Evolutionary conservation across 1,139 yeast genomes (phyloP), one percentile per base, ranked within the genome.

Genomic region (Fermentozyma sake): DNA sequence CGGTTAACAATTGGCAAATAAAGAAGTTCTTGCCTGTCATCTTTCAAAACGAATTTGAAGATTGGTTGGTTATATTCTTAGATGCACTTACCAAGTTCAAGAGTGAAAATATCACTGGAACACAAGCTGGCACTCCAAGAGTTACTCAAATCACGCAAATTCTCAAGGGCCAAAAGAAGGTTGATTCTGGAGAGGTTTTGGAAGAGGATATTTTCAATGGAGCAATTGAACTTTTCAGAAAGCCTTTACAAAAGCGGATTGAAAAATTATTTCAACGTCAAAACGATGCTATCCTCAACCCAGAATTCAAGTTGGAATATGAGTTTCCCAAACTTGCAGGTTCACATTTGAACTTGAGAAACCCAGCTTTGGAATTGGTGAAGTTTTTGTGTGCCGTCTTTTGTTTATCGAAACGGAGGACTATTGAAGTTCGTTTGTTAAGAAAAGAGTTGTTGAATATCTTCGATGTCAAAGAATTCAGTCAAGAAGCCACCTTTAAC

Each of bases 381-480:
- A 91, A 89, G 48, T 72, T 65, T 32, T 42, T 93, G 14, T 74
- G 86, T 50, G 86, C 87, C 4, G 78, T 87, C 0, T 73, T 85
- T 51, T 63, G 76, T 4, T 62, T 91, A 17, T 83, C 91, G 1
- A 61, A 65, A 26, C 71, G 71, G 31, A 61, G 91, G 31, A 70
- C 68, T 26, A 62, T 86, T 22, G 96, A 87, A 47, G 82, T 79
- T 9, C 66, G 96, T 34, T 57, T 81, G 33, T 57, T 93, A 30
- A 69, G 96, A 34, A 77, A 84, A 37, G 91, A 83, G 33, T 57
- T 93, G 34, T 62, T 91, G 22, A 67, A 71, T 2, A 57, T 83
- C 4, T 74, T 93, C 42, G 95, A 86, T 22, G 70, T 89, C 26
- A 76, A 82, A 37, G 98, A 91, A 50, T 93, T 91, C 54, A 79